These are phyloP conservation scores for Leptographium procerum DNA, from an alignment of 2,329 filamentous ascomycete species.

Conservation along the genomic window DNA sequence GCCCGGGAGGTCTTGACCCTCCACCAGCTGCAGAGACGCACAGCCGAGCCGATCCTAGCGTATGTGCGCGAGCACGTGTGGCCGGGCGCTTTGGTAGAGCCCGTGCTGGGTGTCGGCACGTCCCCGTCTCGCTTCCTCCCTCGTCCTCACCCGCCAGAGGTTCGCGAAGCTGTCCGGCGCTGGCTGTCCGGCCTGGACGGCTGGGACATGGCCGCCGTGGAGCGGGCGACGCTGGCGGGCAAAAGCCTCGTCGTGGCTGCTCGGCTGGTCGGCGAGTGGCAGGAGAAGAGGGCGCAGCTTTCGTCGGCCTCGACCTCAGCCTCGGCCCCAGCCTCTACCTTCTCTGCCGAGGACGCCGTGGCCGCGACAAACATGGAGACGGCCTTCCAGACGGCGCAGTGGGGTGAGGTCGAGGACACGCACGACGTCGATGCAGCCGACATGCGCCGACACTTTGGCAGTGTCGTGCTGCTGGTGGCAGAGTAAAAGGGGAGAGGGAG, in stretches of 20 bases:
- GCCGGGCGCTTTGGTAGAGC: slow-evolving; percentile 68
- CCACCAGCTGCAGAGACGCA: slow-evolving; percentile 58
- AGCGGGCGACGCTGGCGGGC: slow-evolving; percentile 70
- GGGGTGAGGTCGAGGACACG: slow-evolving; percentile 96
- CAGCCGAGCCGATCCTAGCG: slow-evolving; percentile 58
- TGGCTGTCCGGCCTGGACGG: slow-evolving; percentile 65
- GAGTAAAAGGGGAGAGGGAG: background rate
- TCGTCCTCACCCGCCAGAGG: slow-evolving; percentile 57
- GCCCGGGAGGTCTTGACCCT: slow-evolving; percentile 33
- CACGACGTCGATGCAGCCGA: slow-evolving; percentile 96
- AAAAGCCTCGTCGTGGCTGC: slow-evolving; percentile 77
- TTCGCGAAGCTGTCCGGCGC: slow-evolving; percentile 62
- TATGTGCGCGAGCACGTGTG: slow-evolving; percentile 65
- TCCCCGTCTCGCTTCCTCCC: slow-evolving; percentile 55
- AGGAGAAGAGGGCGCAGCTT: slow-evolving; percentile 28
- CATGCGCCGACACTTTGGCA: slow-evolving; percentile 74
- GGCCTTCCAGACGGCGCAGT: slow-evolving; percentile 76
- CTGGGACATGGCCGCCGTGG: slow-evolving; percentile 78
- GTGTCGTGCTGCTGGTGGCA: slow-evolving; percentile 56
- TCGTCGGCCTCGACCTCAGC: slow-evolving; percentile 15
- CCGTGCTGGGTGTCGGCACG: slow-evolving; percentile 67
- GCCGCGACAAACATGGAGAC: slow-evolving; percentile 73
- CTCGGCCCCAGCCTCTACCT: slow-evolving; percentile 26
- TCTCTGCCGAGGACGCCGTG: slow-evolving; percentile 75
- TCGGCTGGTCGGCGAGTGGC: slow-evolving; percentile 78